phyloP scores from a whole-genome alignment of 2,329 filamentous ascomycete genomes.

The Trichoderma sp. region DNA sequence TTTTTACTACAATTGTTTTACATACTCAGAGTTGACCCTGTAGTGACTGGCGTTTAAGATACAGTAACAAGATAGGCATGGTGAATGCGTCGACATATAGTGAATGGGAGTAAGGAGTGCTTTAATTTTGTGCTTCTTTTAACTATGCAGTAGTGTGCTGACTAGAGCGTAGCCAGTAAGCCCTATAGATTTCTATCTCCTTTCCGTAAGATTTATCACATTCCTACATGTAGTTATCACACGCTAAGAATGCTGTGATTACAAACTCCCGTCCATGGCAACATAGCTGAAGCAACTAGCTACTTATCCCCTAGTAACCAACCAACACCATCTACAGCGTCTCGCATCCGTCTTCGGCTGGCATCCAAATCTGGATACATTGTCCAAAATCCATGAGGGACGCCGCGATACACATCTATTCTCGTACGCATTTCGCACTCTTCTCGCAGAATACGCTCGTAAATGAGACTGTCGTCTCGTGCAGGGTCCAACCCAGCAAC shows the following conservation, averaged over 20 bases:
- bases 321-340: background rate
- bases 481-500: background rate
- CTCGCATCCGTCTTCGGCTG: background rate
- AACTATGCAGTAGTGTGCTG: background rate
- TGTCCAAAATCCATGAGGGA: background rate
- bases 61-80: background rate
- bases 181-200: background rate
- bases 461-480: background rate
- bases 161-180: background rate
- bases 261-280: background rate
- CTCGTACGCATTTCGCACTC: background rate
- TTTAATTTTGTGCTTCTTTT: background rate
- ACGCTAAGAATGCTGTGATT: background rate
- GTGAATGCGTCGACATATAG: background rate
- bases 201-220: background rate
- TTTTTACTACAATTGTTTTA: background rate
- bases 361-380: background rate
- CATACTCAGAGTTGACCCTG: background rate
- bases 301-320: background rate
- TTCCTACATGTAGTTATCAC: background rate
- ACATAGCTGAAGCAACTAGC: background rate
- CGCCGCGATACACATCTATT: background rate
- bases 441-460: background rate
- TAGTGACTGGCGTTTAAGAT: background rate
- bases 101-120: background rate